Evolutionary conservation across 2,329 filamentous ascomycete species (phyloP).

Genomic region (Grosmannia penicillata): DNA sequence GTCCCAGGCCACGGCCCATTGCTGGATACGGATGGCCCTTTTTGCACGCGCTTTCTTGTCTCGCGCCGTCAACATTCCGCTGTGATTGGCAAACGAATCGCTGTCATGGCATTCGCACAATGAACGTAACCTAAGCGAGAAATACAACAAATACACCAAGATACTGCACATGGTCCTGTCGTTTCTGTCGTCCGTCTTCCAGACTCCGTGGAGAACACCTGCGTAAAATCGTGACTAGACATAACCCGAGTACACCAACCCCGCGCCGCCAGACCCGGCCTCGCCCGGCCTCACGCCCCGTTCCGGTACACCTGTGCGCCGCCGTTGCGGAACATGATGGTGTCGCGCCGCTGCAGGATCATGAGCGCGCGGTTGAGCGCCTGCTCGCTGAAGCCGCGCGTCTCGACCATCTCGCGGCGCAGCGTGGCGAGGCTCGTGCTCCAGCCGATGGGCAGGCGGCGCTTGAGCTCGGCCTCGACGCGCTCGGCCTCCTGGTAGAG

Average conservation of each 20-base stretch:
- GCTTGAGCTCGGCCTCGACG: constrained; percentile 77
- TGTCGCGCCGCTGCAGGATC: constrained; percentile 76
- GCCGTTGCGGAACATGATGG: constrained; percentile 66
- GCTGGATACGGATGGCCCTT: no score
- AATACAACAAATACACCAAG: no score
- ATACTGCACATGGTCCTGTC: no score
- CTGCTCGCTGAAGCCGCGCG: constrained; percentile 79
- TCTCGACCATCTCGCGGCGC: constrained; percentile 80
- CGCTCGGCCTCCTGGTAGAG: constrained; percentile 79
- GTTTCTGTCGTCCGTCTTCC: constrained; percentile 16
- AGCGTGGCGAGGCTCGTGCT: constrained; percentile 80
- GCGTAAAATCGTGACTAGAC: constrained; percentile 60
- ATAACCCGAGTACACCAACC: no score
- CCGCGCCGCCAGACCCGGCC: no score
- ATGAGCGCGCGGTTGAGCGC: constrained; percentile 71
- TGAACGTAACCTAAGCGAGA: no score
- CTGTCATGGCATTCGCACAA: no score
- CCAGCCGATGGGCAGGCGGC: constrained; percentile 86
- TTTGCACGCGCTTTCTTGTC: no score
- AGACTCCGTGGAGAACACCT: constrained; percentile 60
- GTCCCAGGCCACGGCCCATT: no score
- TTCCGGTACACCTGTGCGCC: constrained; percentile 62
- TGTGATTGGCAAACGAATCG: no score
- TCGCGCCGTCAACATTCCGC: no score
- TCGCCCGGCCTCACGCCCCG: constrained; percentile 42